Percentiles rank a stretch among this genome's conserved stretches.
phyloP scores from a whole-genome alignment of 768 basidiomycete species.

The Pulveroboletus frians region DNA sequence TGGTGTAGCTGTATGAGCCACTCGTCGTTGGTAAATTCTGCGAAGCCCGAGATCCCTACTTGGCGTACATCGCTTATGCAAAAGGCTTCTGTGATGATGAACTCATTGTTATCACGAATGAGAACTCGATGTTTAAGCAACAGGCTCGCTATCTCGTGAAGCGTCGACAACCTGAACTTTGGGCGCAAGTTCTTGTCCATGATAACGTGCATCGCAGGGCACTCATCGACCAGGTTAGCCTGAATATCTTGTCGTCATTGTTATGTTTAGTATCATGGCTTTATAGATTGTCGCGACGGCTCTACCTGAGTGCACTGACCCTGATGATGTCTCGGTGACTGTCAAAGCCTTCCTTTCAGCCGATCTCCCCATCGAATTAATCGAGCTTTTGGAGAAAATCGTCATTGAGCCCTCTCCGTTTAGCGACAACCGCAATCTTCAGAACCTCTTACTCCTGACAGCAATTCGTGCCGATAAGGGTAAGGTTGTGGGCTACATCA shows the following conservation, averaged over 20 bases:
- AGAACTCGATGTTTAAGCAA: conserved; percentile 99
- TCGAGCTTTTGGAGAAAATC: conserved; percentile 97
- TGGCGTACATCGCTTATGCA: conserved; percentile 98
- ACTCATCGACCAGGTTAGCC: conserved; percentile 81
- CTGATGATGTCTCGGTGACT: conserved; percentile 96
- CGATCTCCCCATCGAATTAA: conserved; percentile 93
- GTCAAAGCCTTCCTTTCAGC: conserved; percentile 98
- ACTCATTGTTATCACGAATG: conserved; percentile 93
- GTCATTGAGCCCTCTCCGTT: conserved; percentile 96
- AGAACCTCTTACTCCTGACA: conserved; percentile 91
- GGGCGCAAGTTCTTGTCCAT: conserved; percentile 87
- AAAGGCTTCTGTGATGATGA: conserved; percentile 99
- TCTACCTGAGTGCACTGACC: conserved; percentile 93
- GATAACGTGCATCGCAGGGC: conserved; percentile 91
- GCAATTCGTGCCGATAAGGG: conserved; percentile 98
- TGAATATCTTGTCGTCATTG: background rate
- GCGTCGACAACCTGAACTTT: conserved; percentile 90
- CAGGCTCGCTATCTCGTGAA: conserved; percentile 98
- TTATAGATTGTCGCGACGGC: conserved; percentile 86
- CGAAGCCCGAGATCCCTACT: conserved; percentile 95
- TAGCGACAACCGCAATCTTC: conserved; percentile 94
- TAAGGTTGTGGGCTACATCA: conserved; percentile 97
- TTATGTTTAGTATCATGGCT: background rate
- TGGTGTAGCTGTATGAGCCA: conserved; percentile 82
- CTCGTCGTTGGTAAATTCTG: conserved; percentile 98